Base-by-base conservation (phyloP, 495 filamentous ascomycete species). In the Achaetomiella virescens region DNA sequence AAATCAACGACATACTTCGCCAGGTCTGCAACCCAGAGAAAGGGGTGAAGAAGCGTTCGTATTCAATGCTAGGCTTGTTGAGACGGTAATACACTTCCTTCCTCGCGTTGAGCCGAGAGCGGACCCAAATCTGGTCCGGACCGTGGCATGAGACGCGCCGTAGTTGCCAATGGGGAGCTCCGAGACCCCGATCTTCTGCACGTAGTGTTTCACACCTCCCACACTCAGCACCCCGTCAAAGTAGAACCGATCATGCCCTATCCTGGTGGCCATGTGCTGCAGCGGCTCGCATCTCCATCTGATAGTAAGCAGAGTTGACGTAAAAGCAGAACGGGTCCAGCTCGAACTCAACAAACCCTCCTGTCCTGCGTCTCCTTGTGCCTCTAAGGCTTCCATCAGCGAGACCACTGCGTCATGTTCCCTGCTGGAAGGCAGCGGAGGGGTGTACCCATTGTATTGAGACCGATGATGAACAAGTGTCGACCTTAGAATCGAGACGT, bases 1-100 rank as follows among this genome's bases (percentile, higher is more conserved):
- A 78, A 89, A 55, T 89, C 86, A 15, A 88, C 70, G 36, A 86
- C 76, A 60, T 88, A 80, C 60, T 89, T 89, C 1, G 78, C 75
- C 12, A 90, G 70, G 46, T 83, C 78, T 0, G 79, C 84, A 15
- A 89, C 59, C 87, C 87, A 90, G 1, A 80, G 52, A 53, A 89
- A 90, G 78, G 73, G 6, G 72, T 47, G 52, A 83, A 73, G 58
- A 81, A 90, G 20, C 80, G 63, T 35, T 21, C 42, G 58, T 91
- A 91, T 44, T 83, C 79, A 0, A 58, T 24, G 0, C 82, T 67
- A 6, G 86, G 83, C 1, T 65, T 70, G 15, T 61, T 67, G 1
- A 90, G 66, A 15, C 73, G 72, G 61, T 89, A 90, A 71, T 85
- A 90, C 6, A 87, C 64, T 27, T 78, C 65, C 17, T 59, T 56